Evolutionary conservation across 2,329 filamentous ascomycete genomes (phyloP).

Genomic region (Plectosphaerella cucumerina): DNA sequence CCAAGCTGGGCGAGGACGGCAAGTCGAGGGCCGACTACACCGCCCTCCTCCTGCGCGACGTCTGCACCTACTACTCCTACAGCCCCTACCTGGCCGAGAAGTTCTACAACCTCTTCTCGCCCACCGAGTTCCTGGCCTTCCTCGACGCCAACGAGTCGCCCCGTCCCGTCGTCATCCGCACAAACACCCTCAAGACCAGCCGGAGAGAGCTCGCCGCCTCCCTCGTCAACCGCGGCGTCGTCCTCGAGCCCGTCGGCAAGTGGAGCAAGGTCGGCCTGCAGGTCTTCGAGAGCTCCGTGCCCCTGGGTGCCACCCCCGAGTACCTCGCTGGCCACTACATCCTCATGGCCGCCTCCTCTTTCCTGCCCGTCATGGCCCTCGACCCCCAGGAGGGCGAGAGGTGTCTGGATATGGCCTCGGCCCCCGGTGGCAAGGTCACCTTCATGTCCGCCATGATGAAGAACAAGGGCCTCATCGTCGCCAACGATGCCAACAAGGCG

Average conservation of each 20-base stretch:
- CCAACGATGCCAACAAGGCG: conserved; percentile 92
- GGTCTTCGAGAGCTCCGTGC: conserved; percentile 83
- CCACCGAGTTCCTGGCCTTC: conserved; percentile 92
- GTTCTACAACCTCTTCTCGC: conserved; percentile 86
- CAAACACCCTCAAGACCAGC: conserved; percentile 83
- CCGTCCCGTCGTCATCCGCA: conserved; percentile 90
- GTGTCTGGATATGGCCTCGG: conserved; percentile 86
- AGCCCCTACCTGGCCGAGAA: conserved; percentile 93
- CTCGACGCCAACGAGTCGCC: conserved; percentile 98
- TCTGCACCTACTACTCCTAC: conserved; percentile 96
- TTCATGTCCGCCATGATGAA: conserved; percentile 97
- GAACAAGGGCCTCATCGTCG: conserved; percentile 92
- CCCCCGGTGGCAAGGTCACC: conserved; percentile 93
- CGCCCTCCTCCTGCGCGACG: conserved; percentile 79
- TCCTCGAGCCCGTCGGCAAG: conserved; percentile 93
- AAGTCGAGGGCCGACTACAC: conserved; percentile 87
- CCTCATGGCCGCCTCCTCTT: conserved; percentile 91
- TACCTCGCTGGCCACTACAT: conserved; percentile 98
- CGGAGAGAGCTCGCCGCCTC: conserved; percentile 81
- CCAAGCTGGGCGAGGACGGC: conserved; percentile 72
- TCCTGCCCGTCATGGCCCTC: conserved; percentile 95
- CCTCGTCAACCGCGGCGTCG: conserved; percentile 93
- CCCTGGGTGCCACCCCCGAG: conserved; percentile 91
- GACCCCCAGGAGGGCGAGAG: conserved; percentile 88
- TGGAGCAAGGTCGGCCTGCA: conserved; percentile 98